Evolutionary conservation across 441 rosid genomes (phyloP), one percentile per base, ranked within the genome.

Genomic region (Bruguiera hainesii): DNA sequence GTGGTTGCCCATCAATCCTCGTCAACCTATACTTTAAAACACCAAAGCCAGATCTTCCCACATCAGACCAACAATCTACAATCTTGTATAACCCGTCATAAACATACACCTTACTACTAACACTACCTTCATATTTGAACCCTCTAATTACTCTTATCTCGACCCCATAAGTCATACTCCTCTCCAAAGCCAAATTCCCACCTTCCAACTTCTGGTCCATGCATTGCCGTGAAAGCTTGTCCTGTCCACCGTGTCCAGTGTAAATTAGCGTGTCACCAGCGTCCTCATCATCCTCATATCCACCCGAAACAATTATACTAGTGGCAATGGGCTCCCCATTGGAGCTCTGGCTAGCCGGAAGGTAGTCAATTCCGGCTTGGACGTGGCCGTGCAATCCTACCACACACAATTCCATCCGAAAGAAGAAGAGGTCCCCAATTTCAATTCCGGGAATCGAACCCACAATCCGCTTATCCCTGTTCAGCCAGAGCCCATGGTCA

Each of bases 191-290:
- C 31, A 87, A 84, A 76, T 94, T 94, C 60, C 98, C 98, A 60
- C 94, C 88, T 79, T 87, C 87, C 37, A 91, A 76, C 80, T 75
- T 89, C 83, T 94, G 99, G 55, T 88, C 73, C 73, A 71, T 81
- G 64, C 89, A 82, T 67, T 94, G 98, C 78, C 70, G 76, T 9
- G 76, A 80, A 19, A 75, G 64, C 65, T 80, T 91, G 51, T 87
- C 96, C 66, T 91, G 96, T 28, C 96, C 98, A n/a, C 96, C 99
- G 21, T 88, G 97, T 16, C 99, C 97, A 0, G 97, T 82, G 68
- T 94, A 94, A 11, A 85, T 66, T 20, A 94, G 53, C 48, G 78
- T 76, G 57, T 91, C 90, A 2, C 97, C 96, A 6, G 77, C 65
- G 42, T 91, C 99, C 73, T 87, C 89, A 33, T 91, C 98, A 18